A percentile compares a stretch with the other conserved stretches of the same genome.
Evolutionary conservation across 306 rosid genomes (phyloP).

Genomic region (Dicorynia guianensis): DNA sequence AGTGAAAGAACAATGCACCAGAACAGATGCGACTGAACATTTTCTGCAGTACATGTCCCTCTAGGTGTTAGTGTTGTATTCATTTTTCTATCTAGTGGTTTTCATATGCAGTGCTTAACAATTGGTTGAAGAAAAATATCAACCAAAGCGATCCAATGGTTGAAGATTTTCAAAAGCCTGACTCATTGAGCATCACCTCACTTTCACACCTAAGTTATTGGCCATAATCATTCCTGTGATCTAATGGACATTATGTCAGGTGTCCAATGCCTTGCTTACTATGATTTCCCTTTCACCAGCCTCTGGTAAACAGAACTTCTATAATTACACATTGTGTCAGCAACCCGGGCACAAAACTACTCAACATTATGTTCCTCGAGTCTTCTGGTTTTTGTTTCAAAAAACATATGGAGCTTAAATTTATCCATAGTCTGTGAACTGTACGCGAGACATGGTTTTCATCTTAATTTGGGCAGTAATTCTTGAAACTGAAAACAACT

Average conservation of each 20-base stretch:
- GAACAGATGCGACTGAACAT: conserved; percentile 13
- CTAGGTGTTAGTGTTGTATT: not conserved
- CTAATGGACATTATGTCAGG: not conserved
- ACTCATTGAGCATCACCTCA: not conserved
- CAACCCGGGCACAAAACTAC: not conserved
- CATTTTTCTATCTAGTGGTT: conserved; percentile 7
- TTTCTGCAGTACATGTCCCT: not conserved
- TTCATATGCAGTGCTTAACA: not conserved
- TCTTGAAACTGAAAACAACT: not conserved
- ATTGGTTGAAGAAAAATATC: not conserved
- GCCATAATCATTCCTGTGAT: conserved; percentile 9
- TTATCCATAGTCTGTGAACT: not conserved
- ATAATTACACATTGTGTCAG: conserved; percentile 13
- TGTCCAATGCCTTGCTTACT: not conserved
- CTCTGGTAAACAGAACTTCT: not conserved
- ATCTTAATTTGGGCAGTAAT: too few relatives aligned
- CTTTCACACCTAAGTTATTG: not conserved
- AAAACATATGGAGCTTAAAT: too few relatives aligned
- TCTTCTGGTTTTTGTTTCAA: not conserved
- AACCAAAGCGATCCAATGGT: not conserved
- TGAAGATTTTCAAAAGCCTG: conserved; percentile 4
- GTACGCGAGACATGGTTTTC: too few relatives aligned
- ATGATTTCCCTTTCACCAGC: not conserved
- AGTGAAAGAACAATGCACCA: conserved; percentile 2
- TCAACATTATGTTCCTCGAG: not conserved